phyloP scores from a whole-genome alignment of 139 green algal genomes.

The Haematococcus sp. region DNA sequence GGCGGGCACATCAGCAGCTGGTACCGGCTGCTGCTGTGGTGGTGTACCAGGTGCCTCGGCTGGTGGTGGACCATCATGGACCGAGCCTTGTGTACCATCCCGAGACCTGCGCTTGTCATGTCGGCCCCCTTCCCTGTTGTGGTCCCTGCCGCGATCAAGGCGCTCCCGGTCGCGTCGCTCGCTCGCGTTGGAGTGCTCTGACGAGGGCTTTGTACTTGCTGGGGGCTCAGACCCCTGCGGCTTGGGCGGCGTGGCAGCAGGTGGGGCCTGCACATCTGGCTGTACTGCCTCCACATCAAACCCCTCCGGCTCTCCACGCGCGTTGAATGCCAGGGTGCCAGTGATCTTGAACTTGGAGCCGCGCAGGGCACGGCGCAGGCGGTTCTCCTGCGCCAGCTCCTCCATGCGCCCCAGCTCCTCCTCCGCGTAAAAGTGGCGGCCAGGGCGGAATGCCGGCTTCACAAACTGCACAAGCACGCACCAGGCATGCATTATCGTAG shows the following conservation, averaged over 20 bases:
- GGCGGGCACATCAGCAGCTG: too few relatives aligned
- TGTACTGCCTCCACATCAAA: constrained; percentile 3
- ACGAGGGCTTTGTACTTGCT: background rate
- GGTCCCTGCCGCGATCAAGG: background rate
- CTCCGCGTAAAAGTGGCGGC: constrained; percentile 30
- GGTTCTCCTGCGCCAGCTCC: background rate
- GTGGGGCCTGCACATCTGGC: background rate
- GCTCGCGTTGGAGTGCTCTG: too few relatives aligned
- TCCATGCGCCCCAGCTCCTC: constrained; percentile 19
- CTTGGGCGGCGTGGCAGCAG: background rate
- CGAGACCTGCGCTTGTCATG: too few relatives aligned
- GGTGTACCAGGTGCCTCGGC: too few relatives aligned
- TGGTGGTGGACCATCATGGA: too few relatives aligned
- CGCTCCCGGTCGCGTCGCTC: too few relatives aligned
- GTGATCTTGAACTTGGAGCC: constrained; percentile 1
- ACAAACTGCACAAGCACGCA: constrained; percentile 32
- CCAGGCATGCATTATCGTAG: background rate
- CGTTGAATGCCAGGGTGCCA: background rate
- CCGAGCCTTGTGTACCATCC: too few relatives aligned
- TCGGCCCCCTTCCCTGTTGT: background rate
- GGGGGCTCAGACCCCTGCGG: background rate
- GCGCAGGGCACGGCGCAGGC: constrained; percentile 8
- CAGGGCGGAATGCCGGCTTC: constrained; percentile 25
- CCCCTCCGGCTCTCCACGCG: background rate
- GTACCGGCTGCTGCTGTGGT: too few relatives aligned